Evolutionary conservation across 2,329 filamentous ascomycete species (phyloP).

Genomic region (Aspergillus piperis): DNA sequence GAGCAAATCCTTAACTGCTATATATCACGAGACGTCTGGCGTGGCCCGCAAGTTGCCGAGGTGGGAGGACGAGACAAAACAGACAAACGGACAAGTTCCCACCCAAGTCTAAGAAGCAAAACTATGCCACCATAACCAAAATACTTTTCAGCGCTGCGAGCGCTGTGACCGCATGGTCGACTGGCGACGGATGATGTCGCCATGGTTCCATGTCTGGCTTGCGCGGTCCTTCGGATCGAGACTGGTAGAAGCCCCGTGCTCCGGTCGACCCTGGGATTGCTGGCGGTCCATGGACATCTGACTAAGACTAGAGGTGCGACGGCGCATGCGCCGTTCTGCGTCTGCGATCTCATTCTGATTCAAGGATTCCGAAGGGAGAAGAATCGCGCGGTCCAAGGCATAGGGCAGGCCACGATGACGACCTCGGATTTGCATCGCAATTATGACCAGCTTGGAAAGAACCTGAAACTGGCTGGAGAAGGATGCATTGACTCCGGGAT

Average conservation of each 20-base stretch:
- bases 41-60: no score
- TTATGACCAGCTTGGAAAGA: slow-evolving; percentile 66
- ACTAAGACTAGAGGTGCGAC: slow-evolving; percentile 40
- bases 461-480: slow-evolving; percentile 80
- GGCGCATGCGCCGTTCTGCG: slow-evolving; percentile 47
- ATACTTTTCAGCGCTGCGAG: slow-evolving; percentile 13
- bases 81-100: no score
- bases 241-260: slow-evolving; percentile 27
- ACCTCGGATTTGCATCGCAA: slow-evolving; percentile 67
- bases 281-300: slow-evolving; percentile 28
- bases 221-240: slow-evolving; percentile 29
- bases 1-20: no score
- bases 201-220: slow-evolving; percentile 16
- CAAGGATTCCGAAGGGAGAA: slow-evolving; percentile 66
- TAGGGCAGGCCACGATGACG: slow-evolving; percentile 67
- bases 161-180: slow-evolving; percentile 31
- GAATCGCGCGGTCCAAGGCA: slow-evolving; percentile 68
- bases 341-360: slow-evolving; percentile 61
- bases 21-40: no score
- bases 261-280: slow-evolving; percentile 25
- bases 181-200: slow-evolving; percentile 31
- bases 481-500: slow-evolving; percentile 71
- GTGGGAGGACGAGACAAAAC: no score
- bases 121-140: background rate
- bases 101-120: no score